These are phyloP conservation scores for Venturia effusa DNA, from an alignment of 2,329 filamentous ascomycete species.

Conservation along the genomic window DNA sequence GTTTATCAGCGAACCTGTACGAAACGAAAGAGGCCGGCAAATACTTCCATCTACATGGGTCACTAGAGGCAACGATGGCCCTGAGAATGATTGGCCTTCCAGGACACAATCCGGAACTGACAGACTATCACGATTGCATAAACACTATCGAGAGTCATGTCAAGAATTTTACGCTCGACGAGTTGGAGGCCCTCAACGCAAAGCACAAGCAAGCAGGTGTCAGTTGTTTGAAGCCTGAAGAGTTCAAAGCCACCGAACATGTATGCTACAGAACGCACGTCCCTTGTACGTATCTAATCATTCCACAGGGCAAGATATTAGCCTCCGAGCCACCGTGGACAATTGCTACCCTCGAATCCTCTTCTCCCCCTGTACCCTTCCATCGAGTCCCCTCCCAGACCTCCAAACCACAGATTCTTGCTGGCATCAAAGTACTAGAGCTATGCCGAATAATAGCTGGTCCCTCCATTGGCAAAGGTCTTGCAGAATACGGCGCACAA, in stretches of 20 bases:
- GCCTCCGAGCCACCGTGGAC: conserved; percentile 33
- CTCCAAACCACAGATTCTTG: conserved; percentile 30
- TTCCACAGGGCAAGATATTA: conserved; percentile 27
- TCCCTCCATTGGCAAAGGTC: conserved; percentile 57
- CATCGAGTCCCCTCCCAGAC: conserved; percentile 26
- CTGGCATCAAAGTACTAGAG: conserved; percentile 61
- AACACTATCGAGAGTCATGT: conserved; percentile 32
- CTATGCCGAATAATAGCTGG: conserved; percentile 67
- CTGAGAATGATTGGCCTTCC: conserved; percentile 60
- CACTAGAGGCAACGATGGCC: conserved; percentile 58
- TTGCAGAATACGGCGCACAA: conserved; percentile 66
- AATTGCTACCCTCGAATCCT: conserved; percentile 39
- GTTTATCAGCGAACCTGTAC: conserved; percentile 63
- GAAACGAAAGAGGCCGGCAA: conserved; percentile 53
- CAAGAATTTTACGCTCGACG: conserved; percentile 25
- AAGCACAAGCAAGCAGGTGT: conserved; percentile 32
- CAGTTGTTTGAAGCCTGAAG: conserved; percentile 30
- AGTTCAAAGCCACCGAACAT: conserved; percentile 28
- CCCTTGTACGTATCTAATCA: not conserved
- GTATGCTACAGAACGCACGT: conserved; percentile 19
- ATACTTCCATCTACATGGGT: conserved; percentile 68
- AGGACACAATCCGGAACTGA: conserved; percentile 48
- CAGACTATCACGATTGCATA: conserved; percentile 31
- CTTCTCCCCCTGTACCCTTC: conserved; percentile 40
- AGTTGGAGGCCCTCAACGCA: conserved; percentile 32